Evolutionary conservation across 2,329 filamentous ascomycete species (phyloP).

Genomic region (Diaporthe vaccinii): DNA sequence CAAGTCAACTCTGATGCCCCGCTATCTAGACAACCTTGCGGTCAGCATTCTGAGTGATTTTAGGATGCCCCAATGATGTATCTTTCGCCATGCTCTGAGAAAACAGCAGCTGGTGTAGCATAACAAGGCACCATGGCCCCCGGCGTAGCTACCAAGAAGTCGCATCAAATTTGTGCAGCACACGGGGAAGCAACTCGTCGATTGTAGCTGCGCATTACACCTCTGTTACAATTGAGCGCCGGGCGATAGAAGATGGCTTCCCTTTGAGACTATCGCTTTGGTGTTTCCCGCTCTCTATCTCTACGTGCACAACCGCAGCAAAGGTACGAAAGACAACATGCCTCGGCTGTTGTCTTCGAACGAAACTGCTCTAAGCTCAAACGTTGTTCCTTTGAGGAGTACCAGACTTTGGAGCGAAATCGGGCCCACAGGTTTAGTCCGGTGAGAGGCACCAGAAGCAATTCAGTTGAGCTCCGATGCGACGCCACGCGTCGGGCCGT

Average conservation of each 20-base stretch:
- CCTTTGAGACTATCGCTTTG: not conserved
- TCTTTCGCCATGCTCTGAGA: not conserved
- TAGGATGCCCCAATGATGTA: not conserved
- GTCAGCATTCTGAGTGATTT: not conserved
- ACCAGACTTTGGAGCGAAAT: not conserved
- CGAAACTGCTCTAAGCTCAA: not conserved
- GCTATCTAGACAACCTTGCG: not conserved
- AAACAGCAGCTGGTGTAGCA: not conserved
- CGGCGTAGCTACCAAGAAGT: not conserved
- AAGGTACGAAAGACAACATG: not conserved
- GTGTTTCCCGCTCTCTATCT: too few relatives aligned
- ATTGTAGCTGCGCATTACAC: not conserved
- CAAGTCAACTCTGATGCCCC: not conserved
- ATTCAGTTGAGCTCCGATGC: not conserved
- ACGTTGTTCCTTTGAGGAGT: not conserved
- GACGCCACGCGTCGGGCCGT: slow-evolving; percentile 31
- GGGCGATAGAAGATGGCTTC: not conserved
- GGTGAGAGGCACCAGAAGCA: not conserved
- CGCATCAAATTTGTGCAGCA: not conserved
- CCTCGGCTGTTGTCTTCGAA: not conserved
- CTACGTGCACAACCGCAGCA: not conserved
- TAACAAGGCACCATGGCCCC: not conserved
- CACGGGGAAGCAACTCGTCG: not conserved
- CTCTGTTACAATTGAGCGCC: not conserved
- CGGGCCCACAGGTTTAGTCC: not conserved